Conservation (phyloP, 305 asterid species). For the Vinca major region DNA sequence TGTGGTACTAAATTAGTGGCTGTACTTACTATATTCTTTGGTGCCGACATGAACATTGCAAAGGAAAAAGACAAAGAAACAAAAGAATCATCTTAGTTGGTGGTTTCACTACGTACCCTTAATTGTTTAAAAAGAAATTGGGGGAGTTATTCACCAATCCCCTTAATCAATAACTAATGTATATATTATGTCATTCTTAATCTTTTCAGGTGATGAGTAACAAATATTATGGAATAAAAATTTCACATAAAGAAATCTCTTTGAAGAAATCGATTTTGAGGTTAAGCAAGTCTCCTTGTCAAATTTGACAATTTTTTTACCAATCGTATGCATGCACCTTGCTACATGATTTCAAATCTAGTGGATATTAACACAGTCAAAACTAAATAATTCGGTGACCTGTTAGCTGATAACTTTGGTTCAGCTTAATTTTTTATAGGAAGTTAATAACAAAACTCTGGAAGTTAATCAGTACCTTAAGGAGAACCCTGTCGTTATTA, state of each 20-base stretch:
- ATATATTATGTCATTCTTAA: not conserved
- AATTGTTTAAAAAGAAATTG: too few species aligned
- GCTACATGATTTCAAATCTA: not conserved
- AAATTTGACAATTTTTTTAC: not conserved
- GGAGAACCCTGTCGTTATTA: conserved; percentile 75
- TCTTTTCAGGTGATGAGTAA: not conserved
- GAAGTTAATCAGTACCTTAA: conserved; percentile 44
- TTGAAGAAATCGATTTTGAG: not conserved
- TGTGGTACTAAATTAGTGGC: not conserved
- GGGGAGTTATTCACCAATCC: not conserved
- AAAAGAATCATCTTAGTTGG: too few species aligned
- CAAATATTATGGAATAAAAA: not conserved
- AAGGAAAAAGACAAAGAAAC: too few species aligned
- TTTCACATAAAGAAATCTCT: not conserved
- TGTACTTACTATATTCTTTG: not conserved
- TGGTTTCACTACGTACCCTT: not conserved
- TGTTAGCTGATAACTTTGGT: not conserved
- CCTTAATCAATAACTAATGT: not conserved
- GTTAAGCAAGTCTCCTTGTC: not conserved
- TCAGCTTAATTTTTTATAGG: too few species aligned
- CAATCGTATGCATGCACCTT: not conserved
- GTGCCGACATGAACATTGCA: too few species aligned
- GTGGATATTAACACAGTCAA: too few species aligned
- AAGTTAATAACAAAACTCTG: too few species aligned
- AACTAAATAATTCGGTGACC: not conserved